Conservation (phyloP, 768 basidiomycete species). For the Trametes cubensis region DNA sequence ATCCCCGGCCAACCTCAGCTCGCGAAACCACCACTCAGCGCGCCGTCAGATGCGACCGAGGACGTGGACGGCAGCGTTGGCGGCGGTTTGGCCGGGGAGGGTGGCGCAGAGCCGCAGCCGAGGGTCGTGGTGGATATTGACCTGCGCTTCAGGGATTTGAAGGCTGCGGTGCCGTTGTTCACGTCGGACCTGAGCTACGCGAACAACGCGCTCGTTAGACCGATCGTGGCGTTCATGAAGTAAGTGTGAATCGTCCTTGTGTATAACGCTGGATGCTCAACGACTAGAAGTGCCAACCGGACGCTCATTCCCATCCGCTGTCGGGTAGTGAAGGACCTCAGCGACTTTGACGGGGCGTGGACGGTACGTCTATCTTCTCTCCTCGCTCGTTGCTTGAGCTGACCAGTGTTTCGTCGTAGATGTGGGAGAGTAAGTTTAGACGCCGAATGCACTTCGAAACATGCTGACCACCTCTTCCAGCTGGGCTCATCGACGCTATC, state of each 20-base stretch:
- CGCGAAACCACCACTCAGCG: conserved; percentile 82
- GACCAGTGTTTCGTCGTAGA: conserved; percentile 45
- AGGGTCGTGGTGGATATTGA: conserved; percentile 88
- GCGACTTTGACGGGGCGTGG: conserved; percentile 95
- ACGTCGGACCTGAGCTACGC: conserved; percentile 86
- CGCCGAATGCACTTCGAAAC: conserved; percentile 2
- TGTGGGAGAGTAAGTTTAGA: conserved; percentile 83
- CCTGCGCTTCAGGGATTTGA: conserved; percentile 90
- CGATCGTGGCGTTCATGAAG: conserved; percentile 99
- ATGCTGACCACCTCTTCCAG: conserved; percentile 41
- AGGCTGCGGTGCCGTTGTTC: conserved; percentile 93
- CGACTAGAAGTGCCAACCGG: conserved; percentile 74
- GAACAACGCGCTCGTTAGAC: conserved; percentile 89
- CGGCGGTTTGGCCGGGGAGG: conserved; percentile 25
- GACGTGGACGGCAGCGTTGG: conserved; percentile 35
- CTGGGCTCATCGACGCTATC: conserved; percentile 90
- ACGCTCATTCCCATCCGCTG: conserved; percentile 95
- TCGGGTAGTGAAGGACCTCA: conserved; percentile 77
- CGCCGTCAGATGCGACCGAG: conserved; percentile 53
- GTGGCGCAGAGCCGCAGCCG: conserved; percentile 36
- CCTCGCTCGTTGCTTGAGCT: conserved; percentile 14
- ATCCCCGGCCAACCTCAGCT: conserved; percentile 89
- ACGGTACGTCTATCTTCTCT: conserved; percentile 59
- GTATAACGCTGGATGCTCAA: conserved; percentile 22
- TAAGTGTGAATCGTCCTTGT: conserved; percentile 41